These are phyloP conservation scores for Acrodontium crateriforme DNA, from an alignment of 2,329 filamentous ascomycete species.

Conservation along the genomic window DNA sequence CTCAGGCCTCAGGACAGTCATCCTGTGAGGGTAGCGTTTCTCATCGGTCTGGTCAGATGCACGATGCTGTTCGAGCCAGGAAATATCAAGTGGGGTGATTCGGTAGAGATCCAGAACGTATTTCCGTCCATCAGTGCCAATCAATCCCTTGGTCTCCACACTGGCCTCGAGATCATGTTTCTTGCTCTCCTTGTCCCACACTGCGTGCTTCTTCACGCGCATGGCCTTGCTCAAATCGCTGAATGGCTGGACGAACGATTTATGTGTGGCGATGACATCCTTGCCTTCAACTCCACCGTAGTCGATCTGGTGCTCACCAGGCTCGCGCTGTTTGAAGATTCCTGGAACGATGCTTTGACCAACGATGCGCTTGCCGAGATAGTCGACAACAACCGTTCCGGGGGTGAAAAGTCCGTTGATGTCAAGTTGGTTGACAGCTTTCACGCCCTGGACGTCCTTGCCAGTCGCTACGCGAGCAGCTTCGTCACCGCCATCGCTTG, in stretches of 20 bases:
- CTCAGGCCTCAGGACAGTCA: slow-evolving; percentile 86
- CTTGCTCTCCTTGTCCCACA: slow-evolving; percentile 94
- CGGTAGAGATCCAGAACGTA: slow-evolving; percentile 96
- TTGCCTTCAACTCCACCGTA: slow-evolving; percentile 97
- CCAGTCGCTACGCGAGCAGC: slow-evolving; percentile 89
- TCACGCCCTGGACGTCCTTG: slow-evolving; percentile 90
- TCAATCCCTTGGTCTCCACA: slow-evolving; percentile 93
- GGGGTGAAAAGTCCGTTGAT: slow-evolving; percentile 90
- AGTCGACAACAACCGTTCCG: slow-evolving; percentile 91
- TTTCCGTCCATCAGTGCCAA: slow-evolving; percentile 91
- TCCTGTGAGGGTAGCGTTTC: slow-evolving; percentile 73
- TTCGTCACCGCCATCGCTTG: slow-evolving; percentile 90
- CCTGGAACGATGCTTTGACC: slow-evolving; percentile 96
- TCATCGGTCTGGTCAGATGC: slow-evolving; percentile 35
- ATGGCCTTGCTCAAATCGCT: slow-evolving; percentile 82
- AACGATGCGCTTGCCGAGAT: slow-evolving; percentile 91
- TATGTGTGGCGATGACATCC: slow-evolving; percentile 82
- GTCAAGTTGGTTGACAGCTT: slow-evolving; percentile 91
- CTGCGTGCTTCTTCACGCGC: slow-evolving; percentile 83
- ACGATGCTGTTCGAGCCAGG: slow-evolving; percentile 72
- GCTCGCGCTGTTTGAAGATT: slow-evolving; percentile 97
- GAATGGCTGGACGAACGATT: slow-evolving; percentile 72
- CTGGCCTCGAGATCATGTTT: slow-evolving; percentile 86
- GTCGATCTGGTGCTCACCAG: slow-evolving; percentile 96
- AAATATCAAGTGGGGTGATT: slow-evolving; percentile 79